These are phyloP conservation scores for Termitomyces titanicus DNA, from an alignment of 768 basidiomycete genomes.

Conservation along the genomic window DNA sequence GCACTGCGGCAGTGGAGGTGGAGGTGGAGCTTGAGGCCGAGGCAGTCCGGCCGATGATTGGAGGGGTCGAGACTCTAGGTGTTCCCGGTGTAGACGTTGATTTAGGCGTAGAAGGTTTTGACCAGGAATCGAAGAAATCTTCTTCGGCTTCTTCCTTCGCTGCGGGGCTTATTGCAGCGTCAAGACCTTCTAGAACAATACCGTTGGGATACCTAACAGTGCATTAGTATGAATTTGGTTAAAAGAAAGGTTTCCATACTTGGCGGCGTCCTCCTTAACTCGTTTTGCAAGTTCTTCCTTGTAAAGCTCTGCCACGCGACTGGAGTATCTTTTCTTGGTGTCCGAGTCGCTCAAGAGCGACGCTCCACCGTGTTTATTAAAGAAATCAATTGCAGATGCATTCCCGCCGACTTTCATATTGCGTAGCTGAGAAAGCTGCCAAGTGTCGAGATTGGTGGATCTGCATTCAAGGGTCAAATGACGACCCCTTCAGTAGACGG, in stretches of 20 bases:
- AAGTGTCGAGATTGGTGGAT: constrained; percentile 94
- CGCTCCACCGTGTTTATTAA: constrained; percentile 80
- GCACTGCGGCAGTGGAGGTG: constrained; percentile 28
- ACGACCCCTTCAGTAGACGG: neutral
- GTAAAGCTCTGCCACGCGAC: constrained; percentile 81
- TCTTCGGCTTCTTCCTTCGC: constrained; percentile 58
- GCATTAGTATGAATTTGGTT: neutral
- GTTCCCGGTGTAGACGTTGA: constrained; percentile 45
- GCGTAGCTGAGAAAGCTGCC: constrained; percentile 88
- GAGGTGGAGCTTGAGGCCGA: constrained; percentile 32
- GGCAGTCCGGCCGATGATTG: constrained; percentile 53
- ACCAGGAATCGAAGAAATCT: constrained; percentile 98
- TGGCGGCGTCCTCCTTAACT: constrained; percentile 69
- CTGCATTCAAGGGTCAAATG: constrained; percentile 44
- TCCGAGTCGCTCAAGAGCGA: constrained; percentile 69
- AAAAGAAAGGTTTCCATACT: constrained; percentile 38
- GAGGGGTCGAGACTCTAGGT: constrained; percentile 47
- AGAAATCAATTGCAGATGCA: constrained; percentile 80
- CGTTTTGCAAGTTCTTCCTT: constrained; percentile 85
- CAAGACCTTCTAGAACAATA: constrained; percentile 81
- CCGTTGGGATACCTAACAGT: constrained; percentile 65
- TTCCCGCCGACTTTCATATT: constrained; percentile 98
- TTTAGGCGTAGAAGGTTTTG: constrained; percentile 70
- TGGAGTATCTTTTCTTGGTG: constrained; percentile 87
- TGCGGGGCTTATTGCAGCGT: constrained; percentile 35